phyloP scores from a whole-genome alignment of 805 yeast genomes.

The Candida quercuum region DNA sequence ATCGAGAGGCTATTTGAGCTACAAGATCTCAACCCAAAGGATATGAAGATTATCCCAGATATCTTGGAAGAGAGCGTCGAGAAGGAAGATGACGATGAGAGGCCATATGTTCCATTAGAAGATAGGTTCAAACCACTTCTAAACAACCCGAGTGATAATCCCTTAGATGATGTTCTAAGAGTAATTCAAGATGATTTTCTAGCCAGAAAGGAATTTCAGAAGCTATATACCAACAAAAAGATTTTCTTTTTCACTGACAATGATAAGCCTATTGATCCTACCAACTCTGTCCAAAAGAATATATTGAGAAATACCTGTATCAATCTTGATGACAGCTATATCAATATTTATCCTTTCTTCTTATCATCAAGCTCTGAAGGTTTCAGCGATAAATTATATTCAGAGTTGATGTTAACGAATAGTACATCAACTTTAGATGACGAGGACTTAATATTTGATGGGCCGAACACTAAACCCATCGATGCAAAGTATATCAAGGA shows the following conservation, averaged over 20 bases:
- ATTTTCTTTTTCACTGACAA: slow-evolving; percentile 71
- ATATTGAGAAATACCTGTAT: slow-evolving; percentile 51
- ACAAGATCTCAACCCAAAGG: slow-evolving; percentile 47
- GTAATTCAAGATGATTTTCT: slow-evolving; percentile 52
- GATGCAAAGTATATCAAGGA: slow-evolving; percentile 37
- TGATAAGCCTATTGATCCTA: slow-evolving; percentile 54
- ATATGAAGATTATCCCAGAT: slow-evolving; percentile 52
- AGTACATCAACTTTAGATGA: slow-evolving; percentile 8
- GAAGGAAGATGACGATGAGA: slow-evolving; percentile 11
- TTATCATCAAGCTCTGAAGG: slow-evolving; percentile 30
- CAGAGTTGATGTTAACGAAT: slow-evolving; percentile 40
- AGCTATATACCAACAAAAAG: slow-evolving; percentile 48
- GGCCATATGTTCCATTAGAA: slow-evolving; percentile 20
- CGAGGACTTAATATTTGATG: slow-evolving; percentile 27
- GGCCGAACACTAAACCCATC: slow-evolving; percentile 38
- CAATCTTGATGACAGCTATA: slow-evolving; percentile 51
- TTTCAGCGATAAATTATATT: slow-evolving; percentile 46
- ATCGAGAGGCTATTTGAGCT: slow-evolving; percentile 47
- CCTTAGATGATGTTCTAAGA: slow-evolving; percentile 40
- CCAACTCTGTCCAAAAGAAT: slow-evolving; percentile 34
- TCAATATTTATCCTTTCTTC: slow-evolving; percentile 61
- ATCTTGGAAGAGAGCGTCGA: slow-evolving; percentile 37
- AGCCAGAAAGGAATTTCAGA: slow-evolving; percentile 32
- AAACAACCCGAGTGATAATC: slow-evolving; percentile 21
- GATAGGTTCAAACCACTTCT: slow-evolving; percentile 25